Percentiles rank a stretch among this genome's conserved stretches.
These are phyloP conservation scores for Guyanaporus albipodus DNA, from an alignment of 768 basidiomycete species.

Conservation along the genomic window DNA sequence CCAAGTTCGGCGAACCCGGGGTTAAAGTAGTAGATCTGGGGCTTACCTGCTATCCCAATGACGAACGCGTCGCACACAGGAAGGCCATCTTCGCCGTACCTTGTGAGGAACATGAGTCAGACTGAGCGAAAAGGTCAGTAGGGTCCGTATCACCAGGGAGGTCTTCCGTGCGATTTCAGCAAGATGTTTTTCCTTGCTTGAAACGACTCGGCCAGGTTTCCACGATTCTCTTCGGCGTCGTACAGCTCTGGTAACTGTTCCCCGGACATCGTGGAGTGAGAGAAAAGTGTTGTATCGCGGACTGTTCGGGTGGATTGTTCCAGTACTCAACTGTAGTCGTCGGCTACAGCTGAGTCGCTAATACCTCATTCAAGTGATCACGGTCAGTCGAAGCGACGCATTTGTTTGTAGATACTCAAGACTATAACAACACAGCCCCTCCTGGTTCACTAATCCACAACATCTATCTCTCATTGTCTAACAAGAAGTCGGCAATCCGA, in stretches of 20 bases:
- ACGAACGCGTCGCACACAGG: conserved; percentile 75
- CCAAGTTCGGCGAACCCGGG: not conserved
- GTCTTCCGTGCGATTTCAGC: conserved; percentile 78
- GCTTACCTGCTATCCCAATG: conserved; percentile 72
- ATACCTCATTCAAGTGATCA: not conserved
- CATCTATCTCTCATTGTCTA: conserved; percentile 23
- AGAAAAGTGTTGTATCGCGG: not conserved
- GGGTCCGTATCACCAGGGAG: conserved; percentile 60
- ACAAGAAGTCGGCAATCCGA: conserved; percentile 37
- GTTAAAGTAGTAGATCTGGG: conserved; percentile 16
- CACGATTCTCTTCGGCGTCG: conserved; percentile 18
- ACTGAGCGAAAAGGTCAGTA: conserved; percentile 3
- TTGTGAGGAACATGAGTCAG: conserved; percentile 28
- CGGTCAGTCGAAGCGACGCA: not conserved
- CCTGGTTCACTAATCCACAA: not conserved
- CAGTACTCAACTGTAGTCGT: conserved; percentile 31
- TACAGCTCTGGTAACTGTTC: conserved; percentile 24
- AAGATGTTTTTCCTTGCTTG: conserved; percentile 65
- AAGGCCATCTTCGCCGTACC: conserved; percentile 77
- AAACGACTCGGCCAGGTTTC: conserved; percentile 17
- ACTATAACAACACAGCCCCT: not conserved
- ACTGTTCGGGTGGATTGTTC: not conserved
- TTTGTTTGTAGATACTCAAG: too few relatives aligned
- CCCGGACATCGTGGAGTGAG: conserved; percentile 19
- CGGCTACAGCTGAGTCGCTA: conserved; percentile 22